Evolutionary conservation across 352 stramenopile genomes (phyloP), one percentile per base, ranked within the genome.

Genomic region (Phytophthora syringae): DNA sequence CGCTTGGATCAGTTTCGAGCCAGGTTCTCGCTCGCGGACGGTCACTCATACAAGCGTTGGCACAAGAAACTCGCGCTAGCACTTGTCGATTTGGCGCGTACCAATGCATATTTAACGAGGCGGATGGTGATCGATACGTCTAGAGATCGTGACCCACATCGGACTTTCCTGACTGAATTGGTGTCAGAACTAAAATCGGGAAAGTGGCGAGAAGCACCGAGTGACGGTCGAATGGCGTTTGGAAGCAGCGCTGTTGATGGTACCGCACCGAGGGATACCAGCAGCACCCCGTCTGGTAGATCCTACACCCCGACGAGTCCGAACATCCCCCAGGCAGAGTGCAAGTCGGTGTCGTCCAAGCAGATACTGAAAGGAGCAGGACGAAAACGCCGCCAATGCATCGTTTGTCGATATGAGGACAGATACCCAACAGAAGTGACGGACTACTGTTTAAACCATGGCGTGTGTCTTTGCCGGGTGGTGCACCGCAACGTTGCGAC

Each of bases 41-140:
- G 61, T 5, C 68, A 77, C 21, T 71, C 32, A 0, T 69, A 60
- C 34, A 63, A 70, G 28, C 65, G 60, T 7, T 77, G 72, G 60
- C 54, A 75, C 44, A 77, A 75, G 39, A 70, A 75, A 30, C 37
- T 75, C 5, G 58, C 36, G 0, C 5, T 77, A 2, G 55, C 57
- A 0, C 16, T 71, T 7, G 59, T 72, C 1, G 67, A 52, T 42
- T 18, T 63, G 32, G 43, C 43, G 2, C 54, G 32, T 3, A 28
- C 22, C 13, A 61, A 48, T 27, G 71, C 58, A 1, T 68, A 52
- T 44, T 6, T 66, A 12, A 66, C 34, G 3, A 7, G 25, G 1
- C 20, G 39, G 20, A 10, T 52, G 27, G 40, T 30, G 20, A 22
- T 20, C 24, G 4, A 21, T 7, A 21, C 37, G 3, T 21, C 37